Base-by-base conservation (phyloP, 2,329 filamentous ascomycete species). In the Nannizzia gypsea region DNA sequence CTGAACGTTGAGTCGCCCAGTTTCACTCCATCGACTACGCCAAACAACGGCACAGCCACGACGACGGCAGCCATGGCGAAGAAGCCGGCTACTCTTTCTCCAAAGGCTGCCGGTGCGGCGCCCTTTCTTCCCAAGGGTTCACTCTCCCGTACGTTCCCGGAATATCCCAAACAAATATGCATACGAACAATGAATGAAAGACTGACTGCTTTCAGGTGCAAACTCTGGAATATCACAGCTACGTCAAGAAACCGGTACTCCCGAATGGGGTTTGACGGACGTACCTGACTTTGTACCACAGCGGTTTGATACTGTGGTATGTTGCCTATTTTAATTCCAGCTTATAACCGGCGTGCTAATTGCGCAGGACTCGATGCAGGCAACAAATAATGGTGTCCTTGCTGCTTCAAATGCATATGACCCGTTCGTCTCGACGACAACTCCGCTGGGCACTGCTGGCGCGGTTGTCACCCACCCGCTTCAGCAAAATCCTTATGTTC, bases 1-100 rank as follows among this genome's bases (percentile, higher is more conserved):
- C 80, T 99, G 66, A 99, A 95, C 73, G 93, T 96, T 69, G 93
- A 97, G 69, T 97, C 93, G 6, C 92, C 93, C 11, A 89, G 92
- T 55, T 99, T 99, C 72, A 96, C 90, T 0, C 92, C 92, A 40
- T 76, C 82, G 22, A 57, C 58, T 11, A 59, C 60, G 15, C 69
- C 72, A 36, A 67, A 69, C 34, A 75, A 75, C 58, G 73, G 73
- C 38, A 69, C 70, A 1, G 70, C 69, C 11, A 66, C 67, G 2
- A 63, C 69, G 24, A 90, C 90, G 73, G 87, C 87, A 67, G 81
- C 86, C 8, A 38, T 31, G n/a, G 26, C 22, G 22, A 56, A 56
- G 36, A 56, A 56, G 54, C 54, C 54, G 28, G 86, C 86, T 6
- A 71, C 74, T 9, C 90, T 97, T 64, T 93, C 91, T 6, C 89